Percentiles rank a stretch among this genome's conserved stretches.
Conservation (phyloP, 2,329 filamentous ascomycete species). For the Aureobasidium sp. region DNA sequence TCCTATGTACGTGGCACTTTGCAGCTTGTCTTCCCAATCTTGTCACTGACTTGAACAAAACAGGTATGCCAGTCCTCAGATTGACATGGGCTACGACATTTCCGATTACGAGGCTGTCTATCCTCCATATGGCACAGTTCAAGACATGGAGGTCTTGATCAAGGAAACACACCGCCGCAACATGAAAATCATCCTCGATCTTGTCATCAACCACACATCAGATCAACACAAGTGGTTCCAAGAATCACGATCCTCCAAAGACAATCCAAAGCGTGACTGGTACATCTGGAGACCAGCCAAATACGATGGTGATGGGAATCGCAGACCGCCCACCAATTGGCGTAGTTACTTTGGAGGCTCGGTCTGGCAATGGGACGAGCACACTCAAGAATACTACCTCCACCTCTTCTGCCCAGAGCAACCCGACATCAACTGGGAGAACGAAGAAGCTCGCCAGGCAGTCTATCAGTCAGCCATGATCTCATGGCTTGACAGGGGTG, state of each 20-base stretch:
- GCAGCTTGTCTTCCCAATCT: neutral
- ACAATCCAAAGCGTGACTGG: conserved; percentile 49
- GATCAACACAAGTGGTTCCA: conserved; percentile 55
- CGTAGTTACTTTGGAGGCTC: conserved; percentile 52
- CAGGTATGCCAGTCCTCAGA: conserved; percentile 48
- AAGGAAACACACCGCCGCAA: conserved; percentile 52
- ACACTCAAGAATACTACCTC: conserved; percentile 67
- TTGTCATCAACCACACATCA: conserved; percentile 73
- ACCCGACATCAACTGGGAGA: conserved; percentile 81
- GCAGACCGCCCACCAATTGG: conserved; percentile 70
- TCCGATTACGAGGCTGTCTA: conserved; percentile 61
- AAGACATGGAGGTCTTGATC: conserved; percentile 58
- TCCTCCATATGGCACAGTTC: conserved; percentile 57
- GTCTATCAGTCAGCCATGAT: conserved; percentile 52
- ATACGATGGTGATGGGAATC: conserved; percentile 45
- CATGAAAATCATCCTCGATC: conserved; percentile 66
- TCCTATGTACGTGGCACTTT: conserved; percentile 16
- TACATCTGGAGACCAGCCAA: conserved; percentile 48
- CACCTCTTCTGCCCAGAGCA: conserved; percentile 71
- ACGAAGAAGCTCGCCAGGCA: conserved; percentile 57
- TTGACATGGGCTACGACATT: conserved; percentile 67
- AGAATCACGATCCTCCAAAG: conserved; percentile 45
- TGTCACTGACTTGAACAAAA: neutral
- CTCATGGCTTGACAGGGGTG: conserved; percentile 70
- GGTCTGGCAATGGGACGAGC: conserved; percentile 65